These are phyloP conservation scores for Brassica cretica DNA, from an alignment of 345 rosid species.

Conservation along the genomic window DNA sequence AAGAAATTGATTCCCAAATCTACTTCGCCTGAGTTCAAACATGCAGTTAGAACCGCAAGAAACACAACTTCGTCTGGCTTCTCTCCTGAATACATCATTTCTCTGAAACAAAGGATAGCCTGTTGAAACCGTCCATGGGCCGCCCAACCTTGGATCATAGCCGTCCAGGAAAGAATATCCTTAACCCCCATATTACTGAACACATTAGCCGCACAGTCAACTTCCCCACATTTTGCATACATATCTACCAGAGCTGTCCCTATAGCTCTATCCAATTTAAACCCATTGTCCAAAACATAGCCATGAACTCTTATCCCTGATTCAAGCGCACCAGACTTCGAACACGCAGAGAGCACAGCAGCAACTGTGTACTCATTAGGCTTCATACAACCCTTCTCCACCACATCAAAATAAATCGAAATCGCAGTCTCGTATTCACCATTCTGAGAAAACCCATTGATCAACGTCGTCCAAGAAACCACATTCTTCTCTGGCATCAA, in stretches of 20 bases:
- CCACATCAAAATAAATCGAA: constrained; percentile 50
- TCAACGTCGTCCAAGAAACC: constrained; percentile 59
- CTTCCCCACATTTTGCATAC: constrained; percentile 68
- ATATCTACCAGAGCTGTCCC: constrained; percentile 59
- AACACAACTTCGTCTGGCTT: constrained; percentile 63
- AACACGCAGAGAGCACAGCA: constrained; percentile 62
- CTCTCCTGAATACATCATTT: constrained; percentile 67
- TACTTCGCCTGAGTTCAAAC: constrained; percentile 54
- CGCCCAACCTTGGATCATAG: constrained; percentile 75
- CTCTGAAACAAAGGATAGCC: constrained; percentile 57
- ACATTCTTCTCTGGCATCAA: constrained; percentile 52
- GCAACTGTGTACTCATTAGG: constrained; percentile 52
- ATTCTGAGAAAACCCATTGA: constrained; percentile 50
- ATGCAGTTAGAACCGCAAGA: constrained; percentile 59
- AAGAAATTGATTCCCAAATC: constrained; percentile 60
- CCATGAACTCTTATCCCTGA: constrained; percentile 49
- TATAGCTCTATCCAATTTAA: constrained; percentile 45
- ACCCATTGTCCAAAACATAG: constrained; percentile 46
- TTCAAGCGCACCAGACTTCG: constrained; percentile 64
- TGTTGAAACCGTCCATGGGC: constrained; percentile 50
- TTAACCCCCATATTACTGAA: constrained; percentile 49
- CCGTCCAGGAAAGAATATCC: constrained; percentile 60
- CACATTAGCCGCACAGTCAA: constrained; percentile 52
- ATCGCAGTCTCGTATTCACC: constrained; percentile 50
- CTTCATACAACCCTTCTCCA: constrained; percentile 52